Conservation (phyloP, 768 basidiomycete genomes). For the Amanita fuliginea region DNA sequence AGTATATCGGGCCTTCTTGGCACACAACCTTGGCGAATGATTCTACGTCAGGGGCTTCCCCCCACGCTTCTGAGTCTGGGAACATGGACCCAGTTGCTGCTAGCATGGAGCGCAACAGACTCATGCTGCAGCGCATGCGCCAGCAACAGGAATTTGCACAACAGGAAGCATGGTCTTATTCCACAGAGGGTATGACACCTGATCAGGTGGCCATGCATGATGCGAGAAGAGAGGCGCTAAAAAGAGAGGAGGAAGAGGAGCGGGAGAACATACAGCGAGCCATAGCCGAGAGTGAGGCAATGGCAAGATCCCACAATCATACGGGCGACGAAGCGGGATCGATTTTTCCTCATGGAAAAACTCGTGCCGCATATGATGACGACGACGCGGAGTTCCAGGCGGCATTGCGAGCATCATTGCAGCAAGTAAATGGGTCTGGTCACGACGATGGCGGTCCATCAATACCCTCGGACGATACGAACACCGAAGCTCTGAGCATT, state of each 20-base stretch:
- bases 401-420: conserved; percentile 75
- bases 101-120: conserved; percentile 54
- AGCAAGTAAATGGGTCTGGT: conserved; percentile 31
- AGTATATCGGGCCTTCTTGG: conserved; percentile 4
- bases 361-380: conserved; percentile 61
- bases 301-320: conserved; percentile 17
- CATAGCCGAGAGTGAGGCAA: conserved; percentile 47
- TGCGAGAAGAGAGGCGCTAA: conserved; percentile 20
- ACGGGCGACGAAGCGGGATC: background rate
- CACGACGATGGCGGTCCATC: conserved; percentile 10
- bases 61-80: conserved; percentile 12
- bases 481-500: conserved; percentile 30
- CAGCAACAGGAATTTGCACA: conserved; percentile 59
- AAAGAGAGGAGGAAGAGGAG: conserved; percentile 34
- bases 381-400: conserved; percentile 85
- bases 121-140: conserved; percentile 52
- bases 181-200: conserved; percentile 14
- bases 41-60: background rate
- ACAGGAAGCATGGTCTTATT: conserved; percentile 40
- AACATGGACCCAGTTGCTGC: conserved; percentile 48
- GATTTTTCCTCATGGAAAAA: conserved; percentile 1
- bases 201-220: conserved; percentile 21
- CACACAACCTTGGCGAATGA: background rate
- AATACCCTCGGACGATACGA: conserved; percentile 24
- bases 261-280: conserved; percentile 50